A percentile compares a stretch with the other conserved stretches of the same genome.
These are phyloP conservation scores for Acanthamoeba culbertsoni DNA, from an alignment of 208 protist genomes.

Conservation along the genomic window DNA sequence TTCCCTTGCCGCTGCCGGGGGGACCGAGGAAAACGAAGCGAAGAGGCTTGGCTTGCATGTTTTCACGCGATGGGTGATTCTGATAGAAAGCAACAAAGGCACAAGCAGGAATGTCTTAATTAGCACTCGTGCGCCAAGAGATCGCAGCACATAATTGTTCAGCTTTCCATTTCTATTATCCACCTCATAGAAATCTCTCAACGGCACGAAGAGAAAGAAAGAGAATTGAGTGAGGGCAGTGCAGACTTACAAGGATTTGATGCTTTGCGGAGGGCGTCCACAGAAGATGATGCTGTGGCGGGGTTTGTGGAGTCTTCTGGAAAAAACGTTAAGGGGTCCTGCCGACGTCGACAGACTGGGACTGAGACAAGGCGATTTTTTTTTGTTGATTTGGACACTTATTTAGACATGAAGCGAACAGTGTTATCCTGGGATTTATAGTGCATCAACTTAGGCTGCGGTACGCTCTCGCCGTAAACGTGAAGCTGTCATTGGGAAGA, in stretches of 20 bases:
- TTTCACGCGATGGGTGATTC: no score
- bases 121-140: no score
- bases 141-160: no score
- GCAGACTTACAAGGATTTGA: no score
- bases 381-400: not conserved
- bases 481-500: not conserved
- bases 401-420: constrained; percentile 10
- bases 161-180: no score
- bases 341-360: not conserved
- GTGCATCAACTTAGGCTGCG: not conserved
- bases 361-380: not conserved
- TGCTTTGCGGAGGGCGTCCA: no score
- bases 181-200: no score
- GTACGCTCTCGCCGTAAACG: not conserved
- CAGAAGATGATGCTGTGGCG: no score
- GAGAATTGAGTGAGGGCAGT: no score
- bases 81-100: not conserved
- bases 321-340: not conserved
- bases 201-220: no score
- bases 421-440: constrained; percentile 5
- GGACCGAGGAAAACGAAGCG: constrained; percentile 76
- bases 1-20: constrained; percentile 84
- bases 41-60: constrained; percentile 49
- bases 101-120: not conserved
- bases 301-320: no score